These are phyloP conservation scores for Williopsis jadinii DNA, from an alignment of 1,139 yeast genomes.

Conservation along the genomic window DNA sequence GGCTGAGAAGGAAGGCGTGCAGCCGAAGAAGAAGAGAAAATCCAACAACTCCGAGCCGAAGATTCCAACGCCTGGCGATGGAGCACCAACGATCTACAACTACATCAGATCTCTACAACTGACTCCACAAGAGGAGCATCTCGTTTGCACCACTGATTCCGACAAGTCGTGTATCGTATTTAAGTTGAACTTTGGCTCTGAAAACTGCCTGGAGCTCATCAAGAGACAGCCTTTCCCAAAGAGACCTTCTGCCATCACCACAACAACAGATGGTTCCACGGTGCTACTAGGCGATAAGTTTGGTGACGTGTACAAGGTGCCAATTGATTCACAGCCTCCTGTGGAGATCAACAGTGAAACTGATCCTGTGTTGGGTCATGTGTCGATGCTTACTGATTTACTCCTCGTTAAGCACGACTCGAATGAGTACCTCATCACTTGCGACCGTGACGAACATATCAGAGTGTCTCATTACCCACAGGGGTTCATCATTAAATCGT, in stretches of 20 bases:
- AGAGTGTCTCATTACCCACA: slow-evolving; percentile 80
- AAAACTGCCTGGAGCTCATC: slow-evolving; percentile 37
- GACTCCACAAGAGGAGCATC: slow-evolving; percentile 42
- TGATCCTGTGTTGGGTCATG: slow-evolving; percentile 85
- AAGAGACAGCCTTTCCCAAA: slow-evolving; percentile 81
- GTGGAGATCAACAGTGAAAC: slow-evolving; percentile 22
- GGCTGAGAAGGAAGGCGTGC: slow-evolving; percentile 19
- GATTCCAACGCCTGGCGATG: slow-evolving; percentile 57
- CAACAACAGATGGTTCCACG: slow-evolving; percentile 41
- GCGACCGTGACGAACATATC: slow-evolving; percentile 96
- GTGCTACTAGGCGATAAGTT: slow-evolving; percentile 89
- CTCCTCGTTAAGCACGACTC: slow-evolving; percentile 35
- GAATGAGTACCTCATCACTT: slow-evolving; percentile 58
- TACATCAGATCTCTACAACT: slow-evolving; percentile 57
- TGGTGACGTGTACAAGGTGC: slow-evolving; percentile 80
- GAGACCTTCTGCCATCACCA: slow-evolving; percentile 79
- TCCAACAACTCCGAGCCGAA: slow-evolving; percentile 39
- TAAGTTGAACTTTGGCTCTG: slow-evolving; percentile 27
- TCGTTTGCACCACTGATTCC: slow-evolving; percentile 72
- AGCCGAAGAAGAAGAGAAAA: slow-evolving; percentile 23
- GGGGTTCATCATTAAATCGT: slow-evolving; percentile 68
- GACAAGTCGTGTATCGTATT: slow-evolving; percentile 77
- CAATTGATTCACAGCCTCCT: slow-evolving; percentile 26
- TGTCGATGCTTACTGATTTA: slow-evolving; percentile 86
- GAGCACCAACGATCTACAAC: slow-evolving; percentile 59